Evolutionary conservation across 495 filamentous ascomycete genomes (phyloP).

Genomic region (Penicillium simplicissimum): DNA sequence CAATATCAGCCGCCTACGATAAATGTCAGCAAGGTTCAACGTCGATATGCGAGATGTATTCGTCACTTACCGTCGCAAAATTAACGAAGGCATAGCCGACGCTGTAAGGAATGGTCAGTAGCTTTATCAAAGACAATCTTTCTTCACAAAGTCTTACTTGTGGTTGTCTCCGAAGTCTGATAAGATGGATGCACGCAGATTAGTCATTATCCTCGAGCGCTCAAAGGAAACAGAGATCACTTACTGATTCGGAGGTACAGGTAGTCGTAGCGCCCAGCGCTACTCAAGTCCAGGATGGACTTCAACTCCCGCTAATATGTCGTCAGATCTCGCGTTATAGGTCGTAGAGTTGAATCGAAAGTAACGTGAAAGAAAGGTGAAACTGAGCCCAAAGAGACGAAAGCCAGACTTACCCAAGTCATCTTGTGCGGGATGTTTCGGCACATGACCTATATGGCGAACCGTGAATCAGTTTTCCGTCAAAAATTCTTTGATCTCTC

Average conservation of each 20-base stretch:
- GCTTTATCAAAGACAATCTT: background rate
- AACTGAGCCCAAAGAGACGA: background rate
- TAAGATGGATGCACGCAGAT: background rate
- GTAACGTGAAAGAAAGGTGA: no score
- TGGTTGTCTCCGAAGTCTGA: slow-evolving; percentile 81
- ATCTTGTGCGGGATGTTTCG: slow-evolving; percentile 95
- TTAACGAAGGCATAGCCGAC: slow-evolving; percentile 99
- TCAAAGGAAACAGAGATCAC: slow-evolving; percentile 25
- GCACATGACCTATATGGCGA: slow-evolving; percentile 74
- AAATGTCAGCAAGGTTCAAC: slow-evolving; percentile 21
- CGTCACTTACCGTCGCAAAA: slow-evolving; percentile 71
- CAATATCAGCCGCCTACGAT: slow-evolving; percentile 66
- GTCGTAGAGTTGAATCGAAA: no score
- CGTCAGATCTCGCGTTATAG: no score
- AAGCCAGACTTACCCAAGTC: slow-evolving; percentile 56
- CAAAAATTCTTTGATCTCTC: background rate
- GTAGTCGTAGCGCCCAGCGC: slow-evolving; percentile 84
- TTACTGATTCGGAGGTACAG: slow-evolving; percentile 87
- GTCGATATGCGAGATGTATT: no score
- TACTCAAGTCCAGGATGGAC: slow-evolving; percentile 73
- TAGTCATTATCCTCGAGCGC: slow-evolving; percentile 89
- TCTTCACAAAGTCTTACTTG: slow-evolving; percentile 59
- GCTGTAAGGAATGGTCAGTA: slow-evolving; percentile 49
- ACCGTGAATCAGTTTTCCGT: slow-evolving; percentile 19
- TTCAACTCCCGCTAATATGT: slow-evolving; percentile 56